Evolutionary conservation across 306 rosid genomes (phyloP).

Genomic region (Quercus agrifolia): DNA sequence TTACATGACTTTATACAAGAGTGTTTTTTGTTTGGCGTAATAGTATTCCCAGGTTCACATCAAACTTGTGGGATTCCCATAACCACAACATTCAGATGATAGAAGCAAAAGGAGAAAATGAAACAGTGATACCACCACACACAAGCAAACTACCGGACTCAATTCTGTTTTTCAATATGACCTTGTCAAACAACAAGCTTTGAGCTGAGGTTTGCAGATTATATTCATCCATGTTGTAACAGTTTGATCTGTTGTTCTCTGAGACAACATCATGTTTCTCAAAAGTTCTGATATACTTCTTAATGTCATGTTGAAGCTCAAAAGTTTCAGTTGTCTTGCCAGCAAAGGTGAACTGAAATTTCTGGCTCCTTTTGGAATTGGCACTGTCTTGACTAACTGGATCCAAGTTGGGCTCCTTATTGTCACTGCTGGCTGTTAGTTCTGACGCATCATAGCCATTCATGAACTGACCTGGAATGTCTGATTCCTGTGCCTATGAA

Average conservation of each 20-base stretch:
- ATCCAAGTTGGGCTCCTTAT: slow-evolving; percentile 13
- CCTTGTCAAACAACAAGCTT: slow-evolving; percentile 53
- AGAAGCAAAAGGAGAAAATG: slow-evolving; percentile 27
- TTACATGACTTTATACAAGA: slow-evolving; percentile 6
- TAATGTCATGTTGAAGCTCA: slow-evolving; percentile 45
- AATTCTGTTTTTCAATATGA: slow-evolving; percentile 46
- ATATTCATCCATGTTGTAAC: slow-evolving; percentile 35
- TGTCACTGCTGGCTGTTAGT: slow-evolving; percentile 18
- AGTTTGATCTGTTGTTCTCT: slow-evolving; percentile 27
- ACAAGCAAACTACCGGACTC: slow-evolving; percentile 61
- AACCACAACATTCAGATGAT: slow-evolving; percentile 19
- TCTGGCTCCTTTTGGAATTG: slow-evolving; percentile 24
- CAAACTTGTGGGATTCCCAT: slow-evolving; percentile 10
- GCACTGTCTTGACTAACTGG: slow-evolving; percentile 28
- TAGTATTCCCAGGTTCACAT: background rate
- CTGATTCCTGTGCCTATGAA: slow-evolving; percentile 38
- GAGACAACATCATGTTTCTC: slow-evolving; percentile 39
- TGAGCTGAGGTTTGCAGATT: slow-evolving; percentile 41
- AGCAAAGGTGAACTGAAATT: slow-evolving; percentile 55
- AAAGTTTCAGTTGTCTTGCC: slow-evolving; percentile 44
- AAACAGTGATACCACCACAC: slow-evolving; percentile 39
- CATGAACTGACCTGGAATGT: slow-evolving; percentile 21
- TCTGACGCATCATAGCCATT: slow-evolving; percentile 18
- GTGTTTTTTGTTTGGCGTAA: background rate
- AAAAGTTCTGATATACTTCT: slow-evolving; percentile 53